A percentile compares a stretch with the other conserved stretches of the same genome.
Conservation (phyloP, 768 basidiomycete species). For the Phanerochaete carnosa region DNA sequence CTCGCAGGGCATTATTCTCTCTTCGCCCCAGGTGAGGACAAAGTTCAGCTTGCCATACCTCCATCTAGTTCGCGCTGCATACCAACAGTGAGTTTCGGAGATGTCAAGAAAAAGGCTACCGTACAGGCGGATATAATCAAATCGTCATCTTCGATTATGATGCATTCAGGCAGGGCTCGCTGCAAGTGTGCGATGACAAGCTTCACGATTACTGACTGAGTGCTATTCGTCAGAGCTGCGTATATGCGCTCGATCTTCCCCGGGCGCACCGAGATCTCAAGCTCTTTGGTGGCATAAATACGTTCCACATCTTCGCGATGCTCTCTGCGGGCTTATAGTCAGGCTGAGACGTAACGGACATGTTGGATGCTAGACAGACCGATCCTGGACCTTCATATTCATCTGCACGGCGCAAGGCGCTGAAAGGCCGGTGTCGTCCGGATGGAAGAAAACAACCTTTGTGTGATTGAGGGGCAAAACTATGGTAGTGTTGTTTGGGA, state of each 20-base stretch:
- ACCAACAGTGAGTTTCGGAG: background rate
- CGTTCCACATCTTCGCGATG: background rate
- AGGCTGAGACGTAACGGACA: background rate
- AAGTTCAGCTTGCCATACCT: slow-evolving; percentile 4
- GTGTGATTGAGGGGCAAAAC: slow-evolving; percentile 21
- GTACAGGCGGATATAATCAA: slow-evolving; percentile 8
- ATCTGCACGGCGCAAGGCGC: slow-evolving; percentile 18
- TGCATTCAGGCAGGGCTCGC: background rate
- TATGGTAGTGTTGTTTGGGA: background rate
- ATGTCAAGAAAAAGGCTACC: background rate
- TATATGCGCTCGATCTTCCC: background rate
- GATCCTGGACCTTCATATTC: slow-evolving; percentile 16
- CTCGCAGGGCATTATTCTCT: background rate
- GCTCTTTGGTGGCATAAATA: background rate
- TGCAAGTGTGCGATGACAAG: slow-evolving; percentile 3
- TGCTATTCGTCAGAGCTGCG: background rate
- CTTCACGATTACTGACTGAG: slow-evolving; percentile 2
- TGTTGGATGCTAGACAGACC: background rate
- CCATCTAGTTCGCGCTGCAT: slow-evolving; percentile 6
- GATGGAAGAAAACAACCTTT: slow-evolving; percentile 16
- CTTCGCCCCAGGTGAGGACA: slow-evolving; percentile 7
- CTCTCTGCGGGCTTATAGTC: background rate
- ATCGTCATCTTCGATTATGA: slow-evolving; percentile 6
- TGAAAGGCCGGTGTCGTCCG: background rate
- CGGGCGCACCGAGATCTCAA: slow-evolving; percentile 9